Evolutionary conservation across 768 basidiomycete species (phyloP).

Genomic region (Naganishia onofrii): DNA sequence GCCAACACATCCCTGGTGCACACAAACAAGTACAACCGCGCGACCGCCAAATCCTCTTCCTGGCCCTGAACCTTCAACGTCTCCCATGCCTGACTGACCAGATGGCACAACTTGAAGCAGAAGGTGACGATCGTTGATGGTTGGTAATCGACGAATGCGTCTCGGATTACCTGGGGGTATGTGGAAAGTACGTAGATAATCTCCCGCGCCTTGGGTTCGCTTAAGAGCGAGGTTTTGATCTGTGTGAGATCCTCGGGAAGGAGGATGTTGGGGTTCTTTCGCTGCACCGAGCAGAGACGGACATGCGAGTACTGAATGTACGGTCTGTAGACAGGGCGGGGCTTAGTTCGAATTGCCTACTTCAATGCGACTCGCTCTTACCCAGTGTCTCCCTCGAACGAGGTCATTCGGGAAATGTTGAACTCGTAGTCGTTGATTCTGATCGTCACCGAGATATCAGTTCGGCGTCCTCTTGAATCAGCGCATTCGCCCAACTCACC

Average conservation of each 20-base stretch:
- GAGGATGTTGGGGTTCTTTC: slow-evolving; percentile 83
- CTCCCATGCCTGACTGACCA: slow-evolving; percentile 91
- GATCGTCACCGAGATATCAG: neutral
- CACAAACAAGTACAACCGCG: slow-evolving; percentile 83
- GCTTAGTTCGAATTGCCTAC: neutral
- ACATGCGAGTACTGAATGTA: slow-evolving; percentile 97
- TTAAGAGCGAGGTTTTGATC: slow-evolving; percentile 68
- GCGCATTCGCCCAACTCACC: slow-evolving; percentile 62
- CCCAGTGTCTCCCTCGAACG: slow-evolving; percentile 93
- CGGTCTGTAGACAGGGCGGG: slow-evolving; percentile 53
- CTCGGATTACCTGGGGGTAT: slow-evolving; percentile 87
- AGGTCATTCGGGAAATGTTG: slow-evolving; percentile 89
- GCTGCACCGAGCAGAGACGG: slow-evolving; percentile 80
- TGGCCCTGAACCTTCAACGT: slow-evolving; percentile 80
- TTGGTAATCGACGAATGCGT: slow-evolving; percentile 78
- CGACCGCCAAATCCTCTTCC: slow-evolving; percentile 69
- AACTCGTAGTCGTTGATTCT: slow-evolving; percentile 96
- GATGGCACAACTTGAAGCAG: slow-evolving; percentile 78
- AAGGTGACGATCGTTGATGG: slow-evolving; percentile 89
- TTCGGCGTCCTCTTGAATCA: no score
- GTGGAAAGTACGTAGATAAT: slow-evolving; percentile 80
- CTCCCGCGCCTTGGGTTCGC: slow-evolving; percentile 74
- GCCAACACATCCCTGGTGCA: slow-evolving; percentile 85
- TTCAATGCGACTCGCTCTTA: neutral
- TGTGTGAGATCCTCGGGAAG: slow-evolving; percentile 59